Percentiles rank a stretch among this genome's conserved stretches.
Conservation (phyloP, 495 filamentous ascomycete species). For the Podospora fimiseda region DNA sequence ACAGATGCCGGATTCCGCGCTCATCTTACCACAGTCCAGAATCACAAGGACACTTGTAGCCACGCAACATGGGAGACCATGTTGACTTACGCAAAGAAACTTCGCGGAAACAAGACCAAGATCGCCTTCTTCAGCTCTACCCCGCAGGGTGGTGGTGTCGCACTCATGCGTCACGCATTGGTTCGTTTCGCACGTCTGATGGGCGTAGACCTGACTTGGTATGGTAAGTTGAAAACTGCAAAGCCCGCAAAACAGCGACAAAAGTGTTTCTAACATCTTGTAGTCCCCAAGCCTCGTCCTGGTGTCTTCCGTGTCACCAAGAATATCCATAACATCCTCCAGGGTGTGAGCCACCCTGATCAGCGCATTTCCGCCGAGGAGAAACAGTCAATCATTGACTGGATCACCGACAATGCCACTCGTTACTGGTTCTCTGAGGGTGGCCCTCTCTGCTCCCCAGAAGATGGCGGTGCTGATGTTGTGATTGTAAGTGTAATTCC, state of each 20-base stretch:
- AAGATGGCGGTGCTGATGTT: conserved; percentile 72
- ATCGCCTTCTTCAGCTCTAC: conserved; percentile 84
- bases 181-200: conserved; percentile 63
- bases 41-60: conserved; percentile 59
- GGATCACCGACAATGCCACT: conserved; percentile 71
- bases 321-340: conserved; percentile 87
- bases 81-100: conserved; percentile 57
- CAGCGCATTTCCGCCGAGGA: conserved; percentile 57
- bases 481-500: conserved; percentile 50
- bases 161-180: conserved; percentile 81
- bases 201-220: conserved; percentile 72
- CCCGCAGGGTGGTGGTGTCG: conserved; percentile 82
- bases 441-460: conserved; percentile 60
- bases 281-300: conserved; percentile 76
- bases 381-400: conserved; percentile 55
- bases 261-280: conserved; percentile 6
- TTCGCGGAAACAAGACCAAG: conserved; percentile 61
- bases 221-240: conserved; percentile 36
- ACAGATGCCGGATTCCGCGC: conserved; percentile 63
- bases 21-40: conserved; percentile 52
- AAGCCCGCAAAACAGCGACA: no score
- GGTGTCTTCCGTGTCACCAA: conserved; percentile 85
- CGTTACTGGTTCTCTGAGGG: conserved; percentile 67
- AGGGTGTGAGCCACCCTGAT: conserved; percentile 63
- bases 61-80: conserved; percentile 61